A percentile compares a stretch with the other conserved stretches of the same genome.
Conservation (phyloP, 805 yeast genomes). For the Komagataella mondaviorum region DNA sequence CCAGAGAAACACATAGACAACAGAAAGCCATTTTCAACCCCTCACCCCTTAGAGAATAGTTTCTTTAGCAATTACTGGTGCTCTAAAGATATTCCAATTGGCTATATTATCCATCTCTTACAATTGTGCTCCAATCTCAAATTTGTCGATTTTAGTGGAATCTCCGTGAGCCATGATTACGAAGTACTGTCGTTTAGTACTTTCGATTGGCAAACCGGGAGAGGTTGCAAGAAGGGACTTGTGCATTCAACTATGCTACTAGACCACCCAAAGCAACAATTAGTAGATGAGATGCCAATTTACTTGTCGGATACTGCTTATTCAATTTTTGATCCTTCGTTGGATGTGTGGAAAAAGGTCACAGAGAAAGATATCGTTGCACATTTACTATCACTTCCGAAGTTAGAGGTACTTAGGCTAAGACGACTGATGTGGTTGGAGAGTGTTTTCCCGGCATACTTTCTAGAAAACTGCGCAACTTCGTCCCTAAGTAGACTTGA, state of each 20-base stretch:
- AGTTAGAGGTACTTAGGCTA: background rate
- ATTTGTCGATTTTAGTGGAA: conserved; percentile 40
- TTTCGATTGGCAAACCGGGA: conserved; percentile 16
- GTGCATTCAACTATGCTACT: background rate
- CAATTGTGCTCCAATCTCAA: conserved; percentile 52
- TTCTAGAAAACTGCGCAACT: background rate
- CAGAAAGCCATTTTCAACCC: conserved; percentile 17
- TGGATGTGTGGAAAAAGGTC: background rate
- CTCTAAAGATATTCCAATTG: conserved; percentile 70
- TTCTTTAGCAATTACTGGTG: conserved; percentile 49
- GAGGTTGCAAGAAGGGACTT: background rate
- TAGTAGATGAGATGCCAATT: background rate
- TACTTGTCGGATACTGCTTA: background rate
- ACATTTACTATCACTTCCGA: background rate
- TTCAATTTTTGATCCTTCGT: background rate
- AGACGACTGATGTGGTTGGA: background rate
- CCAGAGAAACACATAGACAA: background rate
- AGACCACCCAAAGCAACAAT: background rate
- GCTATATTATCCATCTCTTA: conserved; percentile 56
- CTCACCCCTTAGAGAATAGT: conserved; percentile 51
- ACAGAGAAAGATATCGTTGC: background rate
- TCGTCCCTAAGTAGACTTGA: background rate
- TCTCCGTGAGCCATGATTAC: conserved; percentile 59
- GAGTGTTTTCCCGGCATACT: background rate
- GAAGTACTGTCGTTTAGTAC: conserved; percentile 25